These are phyloP conservation scores for Neurospora sp. DNA, from an alignment of 495 filamentous ascomycete genomes.

Conservation along the genomic window DNA sequence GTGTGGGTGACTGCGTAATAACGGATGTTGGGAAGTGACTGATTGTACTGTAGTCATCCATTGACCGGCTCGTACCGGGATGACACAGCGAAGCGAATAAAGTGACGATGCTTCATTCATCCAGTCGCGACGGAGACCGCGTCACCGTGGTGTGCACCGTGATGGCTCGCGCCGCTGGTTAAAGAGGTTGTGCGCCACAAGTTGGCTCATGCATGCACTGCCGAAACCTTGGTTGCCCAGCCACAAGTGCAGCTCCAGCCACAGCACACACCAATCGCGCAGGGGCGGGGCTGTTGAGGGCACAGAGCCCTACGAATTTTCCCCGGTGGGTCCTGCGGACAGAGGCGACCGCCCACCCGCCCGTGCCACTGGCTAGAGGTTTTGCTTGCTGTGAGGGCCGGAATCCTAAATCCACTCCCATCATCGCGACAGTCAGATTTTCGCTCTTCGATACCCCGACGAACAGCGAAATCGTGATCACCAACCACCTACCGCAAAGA, in stretches of 20 bases:
- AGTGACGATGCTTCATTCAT: not conserved
- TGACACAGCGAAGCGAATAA: not conserved
- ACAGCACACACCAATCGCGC: conserved; percentile 7
- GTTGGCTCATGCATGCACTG: not conserved
- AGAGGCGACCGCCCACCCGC: conserved; percentile 10
- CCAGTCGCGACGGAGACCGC: not conserved
- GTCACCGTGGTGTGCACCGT: not conserved
- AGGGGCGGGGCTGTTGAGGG: conserved; percentile 15
- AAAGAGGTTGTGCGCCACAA: not conserved
- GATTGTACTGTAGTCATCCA: not conserved
- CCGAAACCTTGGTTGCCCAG: not conserved
- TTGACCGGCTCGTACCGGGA: not conserved
- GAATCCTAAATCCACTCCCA: conserved; percentile 19
- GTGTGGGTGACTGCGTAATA: not conserved
- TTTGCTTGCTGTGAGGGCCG: conserved; percentile 10
- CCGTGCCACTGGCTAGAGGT: conserved; percentile 5
- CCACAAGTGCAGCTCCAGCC: conserved; percentile 6
- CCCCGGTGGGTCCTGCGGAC: conserved; percentile 13
- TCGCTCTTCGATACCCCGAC: conserved; percentile 30
- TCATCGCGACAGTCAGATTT: conserved; percentile 25
- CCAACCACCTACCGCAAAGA: conserved; percentile 49
- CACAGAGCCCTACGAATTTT: conserved; percentile 31
- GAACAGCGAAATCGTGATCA: conserved; percentile 30
- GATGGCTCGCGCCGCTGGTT: not conserved
- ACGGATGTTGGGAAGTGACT: not conserved